Percentiles rank a stretch among this genome's conserved stretches.
phyloP scores from a whole-genome alignment of 345 rosid genomes.

The Eucalyptus camaldulensis region DNA sequence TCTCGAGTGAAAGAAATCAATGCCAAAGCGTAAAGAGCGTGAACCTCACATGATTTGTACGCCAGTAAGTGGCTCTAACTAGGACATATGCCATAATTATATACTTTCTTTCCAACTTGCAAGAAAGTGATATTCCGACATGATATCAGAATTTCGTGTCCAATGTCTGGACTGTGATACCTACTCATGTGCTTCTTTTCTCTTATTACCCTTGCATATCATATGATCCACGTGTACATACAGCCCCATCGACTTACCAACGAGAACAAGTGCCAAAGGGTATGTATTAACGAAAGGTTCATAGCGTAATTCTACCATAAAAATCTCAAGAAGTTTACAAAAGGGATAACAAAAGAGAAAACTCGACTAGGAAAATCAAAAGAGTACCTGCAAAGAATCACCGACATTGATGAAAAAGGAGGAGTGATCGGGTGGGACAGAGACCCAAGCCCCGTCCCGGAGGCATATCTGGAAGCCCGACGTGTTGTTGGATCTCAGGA shows the following conservation, averaged over 20 bases:
- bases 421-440: conserved; percentile 40
- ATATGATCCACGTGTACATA: not conserved
- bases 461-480: conserved; percentile 42
- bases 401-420: conserved; percentile 44
- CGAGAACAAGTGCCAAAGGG: not conserved
- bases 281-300: not conserved
- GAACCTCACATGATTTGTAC: not conserved
- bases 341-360: not conserved
- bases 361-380: not conserved
- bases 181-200: not conserved
- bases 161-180: not conserved
- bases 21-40: not conserved
- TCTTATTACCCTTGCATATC: not conserved
- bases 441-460: conserved; percentile 37
- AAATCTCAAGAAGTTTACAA: not conserved
- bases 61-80: not conserved
- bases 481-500: conserved; percentile 45
- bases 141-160: not conserved
- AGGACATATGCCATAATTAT: not conserved
- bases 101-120: not conserved
- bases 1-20: not conserved
- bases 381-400: conserved; percentile 38
- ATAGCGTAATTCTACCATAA: not conserved
- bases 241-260: not conserved
- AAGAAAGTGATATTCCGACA: not conserved